These are phyloP conservation scores for Phialophora chinensis DNA, from an alignment of 2,329 filamentous ascomycete species.

Conservation along the genomic window DNA sequence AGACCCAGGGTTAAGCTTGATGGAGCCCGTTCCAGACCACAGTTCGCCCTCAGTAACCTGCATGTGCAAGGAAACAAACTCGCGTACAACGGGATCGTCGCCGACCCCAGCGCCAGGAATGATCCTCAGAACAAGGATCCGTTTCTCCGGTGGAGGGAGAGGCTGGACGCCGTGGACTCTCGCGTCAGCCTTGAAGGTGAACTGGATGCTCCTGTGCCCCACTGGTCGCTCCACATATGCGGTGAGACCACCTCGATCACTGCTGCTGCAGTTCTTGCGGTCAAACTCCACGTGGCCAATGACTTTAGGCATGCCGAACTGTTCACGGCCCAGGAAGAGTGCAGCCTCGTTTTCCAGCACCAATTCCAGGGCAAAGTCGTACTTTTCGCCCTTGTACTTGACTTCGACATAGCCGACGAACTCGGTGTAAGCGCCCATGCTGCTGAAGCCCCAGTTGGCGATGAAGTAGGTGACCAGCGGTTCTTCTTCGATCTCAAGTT, in stretches of 20 bases:
- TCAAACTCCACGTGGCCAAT: slow-evolving; percentile 7
- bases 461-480: background rate
- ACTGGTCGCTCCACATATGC: slow-evolving; percentile 4
- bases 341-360: slow-evolving; percentile 7
- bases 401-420: background rate
- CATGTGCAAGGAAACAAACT: slow-evolving; percentile 6
- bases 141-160: slow-evolving; percentile 1
- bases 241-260: background rate
- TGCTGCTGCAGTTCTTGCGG: background rate
- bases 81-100: background rate
- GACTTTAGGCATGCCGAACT: slow-evolving; percentile 5
- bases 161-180: background rate
- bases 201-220: slow-evolving; percentile 3
- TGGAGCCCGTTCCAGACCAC: slow-evolving; percentile 2
- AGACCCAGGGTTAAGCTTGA: background rate
- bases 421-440: slow-evolving; percentile 6
- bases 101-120: background rate
- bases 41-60: slow-evolving; percentile 5
- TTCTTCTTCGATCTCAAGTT: slow-evolving; percentile 3
- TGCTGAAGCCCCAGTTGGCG: background rate
- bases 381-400: slow-evolving; percentile 1
- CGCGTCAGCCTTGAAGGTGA: slow-evolving; percentile 5
- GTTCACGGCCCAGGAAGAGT: slow-evolving; percentile 4
- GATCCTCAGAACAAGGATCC: slow-evolving; percentile 3
- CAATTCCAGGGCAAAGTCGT: slow-evolving; percentile 10